phyloP scores from a whole-genome alignment of 2,329 filamentous ascomycete species.

The Monilinia fructicola region DNA sequence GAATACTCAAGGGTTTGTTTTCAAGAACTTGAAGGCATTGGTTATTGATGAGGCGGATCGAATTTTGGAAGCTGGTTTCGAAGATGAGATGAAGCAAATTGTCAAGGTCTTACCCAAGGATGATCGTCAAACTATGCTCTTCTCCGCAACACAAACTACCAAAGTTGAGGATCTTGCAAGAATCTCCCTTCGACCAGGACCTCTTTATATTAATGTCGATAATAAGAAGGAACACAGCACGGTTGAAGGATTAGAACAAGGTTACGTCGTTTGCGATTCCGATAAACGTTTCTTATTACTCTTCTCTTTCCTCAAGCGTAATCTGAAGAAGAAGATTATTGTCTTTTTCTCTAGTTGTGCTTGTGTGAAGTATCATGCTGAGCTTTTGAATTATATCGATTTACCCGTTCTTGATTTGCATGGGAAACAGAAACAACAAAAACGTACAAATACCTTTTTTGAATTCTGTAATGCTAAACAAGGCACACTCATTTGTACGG shows the following conservation, averaged over 20 bases:
- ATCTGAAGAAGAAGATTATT: slow-evolving; percentile 88
- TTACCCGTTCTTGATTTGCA: slow-evolving; percentile 82
- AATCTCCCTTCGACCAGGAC: slow-evolving; percentile 87
- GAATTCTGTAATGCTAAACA: slow-evolving; percentile 86
- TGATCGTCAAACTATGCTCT: slow-evolving; percentile 93
- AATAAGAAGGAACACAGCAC: slow-evolving; percentile 86
- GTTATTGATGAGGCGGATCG: slow-evolving; percentile 97
- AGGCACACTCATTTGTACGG: slow-evolving; percentile 87
- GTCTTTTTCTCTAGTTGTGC: slow-evolving; percentile 94
- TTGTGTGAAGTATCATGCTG: slow-evolving; percentile 92
- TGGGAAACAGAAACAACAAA: slow-evolving; percentile 98
- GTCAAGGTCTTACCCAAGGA: slow-evolving; percentile 89
- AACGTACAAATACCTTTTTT: slow-evolving; percentile 98
- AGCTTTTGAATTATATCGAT: slow-evolving; percentile 97
- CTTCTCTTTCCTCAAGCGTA: slow-evolving; percentile 90
- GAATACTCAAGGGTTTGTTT: slow-evolving; percentile 84
- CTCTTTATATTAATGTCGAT: slow-evolving; percentile 96
- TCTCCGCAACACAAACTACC: slow-evolving; percentile 96
- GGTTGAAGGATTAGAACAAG: slow-evolving; percentile 90
- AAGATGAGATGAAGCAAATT: slow-evolving; percentile 97
- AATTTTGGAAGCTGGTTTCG: slow-evolving; percentile 95
- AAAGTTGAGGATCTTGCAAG: slow-evolving; percentile 96
- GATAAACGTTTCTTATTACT: slow-evolving; percentile 92
- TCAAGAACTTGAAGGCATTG: slow-evolving; percentile 89
- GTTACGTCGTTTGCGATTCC: slow-evolving; percentile 89